These are phyloP conservation scores for Fusarium sp. DNA, from an alignment of 2,329 filamentous ascomycete genomes.

Conservation along the genomic window DNA sequence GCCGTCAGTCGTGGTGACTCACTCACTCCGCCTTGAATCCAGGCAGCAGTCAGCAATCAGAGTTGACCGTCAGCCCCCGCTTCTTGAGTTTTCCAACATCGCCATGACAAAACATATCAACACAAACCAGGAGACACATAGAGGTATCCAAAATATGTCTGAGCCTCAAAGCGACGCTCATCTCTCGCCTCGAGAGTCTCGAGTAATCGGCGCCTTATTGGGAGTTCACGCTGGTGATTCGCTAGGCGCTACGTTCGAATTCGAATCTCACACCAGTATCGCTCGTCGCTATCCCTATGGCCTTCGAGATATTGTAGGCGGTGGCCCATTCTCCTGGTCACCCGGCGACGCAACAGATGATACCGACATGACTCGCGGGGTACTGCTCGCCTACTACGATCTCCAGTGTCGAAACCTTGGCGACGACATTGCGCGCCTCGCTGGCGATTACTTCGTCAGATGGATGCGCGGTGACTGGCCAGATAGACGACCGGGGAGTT, in stretches of 20 bases:
- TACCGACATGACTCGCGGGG: slow-evolving; percentile 63
- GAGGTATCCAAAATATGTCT: slow-evolving; percentile 9
- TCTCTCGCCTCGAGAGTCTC: slow-evolving; percentile 45
- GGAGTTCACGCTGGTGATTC: slow-evolving; percentile 64
- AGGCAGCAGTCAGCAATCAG: background rate
- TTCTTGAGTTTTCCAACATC: background rate
- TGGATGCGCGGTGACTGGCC: slow-evolving; percentile 63
- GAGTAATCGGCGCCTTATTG: slow-evolving; percentile 61
- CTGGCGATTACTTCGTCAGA: slow-evolving; percentile 58
- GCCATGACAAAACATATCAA: background rate
- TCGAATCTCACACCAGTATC: slow-evolving; percentile 55
- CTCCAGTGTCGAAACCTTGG: slow-evolving; percentile 4
- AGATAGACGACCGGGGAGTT: slow-evolving; percentile 51
- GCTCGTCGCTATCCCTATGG: slow-evolving; percentile 55
- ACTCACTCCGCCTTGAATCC: background rate
- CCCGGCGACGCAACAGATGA: slow-evolving; percentile 64
- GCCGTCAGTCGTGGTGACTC: background rate
- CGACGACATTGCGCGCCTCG: slow-evolving; percentile 52
- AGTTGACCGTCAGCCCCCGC: slow-evolving; percentile 2
- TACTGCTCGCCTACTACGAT: slow-evolving; percentile 61
- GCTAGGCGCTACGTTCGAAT: slow-evolving; percentile 64
- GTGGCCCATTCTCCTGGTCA: slow-evolving; percentile 61
- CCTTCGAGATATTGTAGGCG: slow-evolving; percentile 61
- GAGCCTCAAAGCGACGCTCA: background rate
- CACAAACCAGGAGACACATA: background rate